Percentiles rank a stretch among this genome's conserved stretches.
Evolutionary conservation across 2,329 filamentous ascomycete genomes (phyloP).

Genomic region (Aureobasidium melanogenum): DNA sequence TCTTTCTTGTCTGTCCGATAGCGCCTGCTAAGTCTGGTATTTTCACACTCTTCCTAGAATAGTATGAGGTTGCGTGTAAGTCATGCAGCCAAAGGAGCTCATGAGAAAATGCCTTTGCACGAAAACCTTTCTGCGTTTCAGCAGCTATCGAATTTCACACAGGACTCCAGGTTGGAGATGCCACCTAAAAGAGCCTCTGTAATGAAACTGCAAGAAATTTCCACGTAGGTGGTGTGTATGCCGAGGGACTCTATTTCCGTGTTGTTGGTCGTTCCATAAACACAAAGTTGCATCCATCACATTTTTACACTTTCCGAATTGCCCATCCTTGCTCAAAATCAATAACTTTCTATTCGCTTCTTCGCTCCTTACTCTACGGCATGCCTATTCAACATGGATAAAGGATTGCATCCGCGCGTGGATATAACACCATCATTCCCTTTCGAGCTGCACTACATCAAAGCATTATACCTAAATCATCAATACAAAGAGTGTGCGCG

Average conservation of each 20-base stretch:
- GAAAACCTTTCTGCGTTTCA: background rate
- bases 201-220: background rate
- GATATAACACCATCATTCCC: background rate
- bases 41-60: background rate
- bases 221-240: background rate
- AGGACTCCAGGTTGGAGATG: background rate
- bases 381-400: background rate
- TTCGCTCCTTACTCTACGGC: background rate
- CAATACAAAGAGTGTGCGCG: conserved; percentile 26
- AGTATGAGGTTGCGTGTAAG: background rate
- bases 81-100: background rate
- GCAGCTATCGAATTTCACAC: too few species aligned
- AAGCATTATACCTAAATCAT: conserved; percentile 21
- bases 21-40: too few species aligned
- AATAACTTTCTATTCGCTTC: background rate
- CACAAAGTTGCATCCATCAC: background rate
- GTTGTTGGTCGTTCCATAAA: background rate
- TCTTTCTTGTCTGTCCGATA: background rate
- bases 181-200: background rate
- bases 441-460: conserved; percentile 22
- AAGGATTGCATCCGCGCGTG: background rate
- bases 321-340: background rate
- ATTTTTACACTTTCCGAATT: background rate
- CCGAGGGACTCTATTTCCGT: background rate
- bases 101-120: background rate